These are phyloP conservation scores for Phaeoacremonium minimum DNA, from an alignment of 2,329 filamentous ascomycete genomes.

Conservation along the genomic window DNA sequence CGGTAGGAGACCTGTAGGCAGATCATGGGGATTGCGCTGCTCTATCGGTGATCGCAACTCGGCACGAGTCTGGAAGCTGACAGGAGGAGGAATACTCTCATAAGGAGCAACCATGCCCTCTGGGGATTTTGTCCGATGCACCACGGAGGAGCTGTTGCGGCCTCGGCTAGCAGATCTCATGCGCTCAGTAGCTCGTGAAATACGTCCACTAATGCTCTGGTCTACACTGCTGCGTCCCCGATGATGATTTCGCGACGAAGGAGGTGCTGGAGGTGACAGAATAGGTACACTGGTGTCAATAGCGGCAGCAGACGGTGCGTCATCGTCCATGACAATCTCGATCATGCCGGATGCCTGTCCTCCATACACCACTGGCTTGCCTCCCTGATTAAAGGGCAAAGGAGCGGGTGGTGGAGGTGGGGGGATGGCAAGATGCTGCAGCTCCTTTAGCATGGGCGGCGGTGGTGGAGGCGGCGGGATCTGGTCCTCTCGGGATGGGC, in stretches of 20 bases:
- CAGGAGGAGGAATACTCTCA: conserved; percentile 35
- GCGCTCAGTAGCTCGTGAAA: conserved; percentile 55
- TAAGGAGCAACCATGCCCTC: conserved; percentile 30
- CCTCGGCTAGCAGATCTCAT: conserved; percentile 57
- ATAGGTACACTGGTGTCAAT: conserved; percentile 38
- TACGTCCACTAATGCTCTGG: conserved; percentile 45
- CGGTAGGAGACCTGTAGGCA: conserved; percentile 8
- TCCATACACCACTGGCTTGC: conserved; percentile 32
- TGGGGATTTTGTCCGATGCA: conserved; percentile 30
- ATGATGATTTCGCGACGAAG: conserved; percentile 38
- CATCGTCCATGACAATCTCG: conserved; percentile 63
- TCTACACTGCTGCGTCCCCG: conserved; percentile 54
- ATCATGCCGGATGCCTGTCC: conserved; percentile 52
- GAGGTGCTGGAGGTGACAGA: conserved; percentile 39
- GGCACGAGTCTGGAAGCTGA: conserved; percentile 31
- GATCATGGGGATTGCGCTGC: conserved; percentile 12
- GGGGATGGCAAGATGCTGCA: conserved; percentile 57
- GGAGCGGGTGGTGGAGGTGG: conserved; percentile 60
- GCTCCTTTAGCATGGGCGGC: conserved; percentile 54
- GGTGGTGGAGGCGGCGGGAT: conserved; percentile 49
- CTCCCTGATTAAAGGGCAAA: conserved; percentile 37
- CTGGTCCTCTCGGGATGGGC: conserved; percentile 45
- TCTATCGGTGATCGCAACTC: conserved; percentile 24
- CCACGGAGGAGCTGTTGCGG: conserved; percentile 36
- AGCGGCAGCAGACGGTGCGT: conserved; percentile 25